Evolutionary conservation across 345 rosid genomes (phyloP).

Genomic region (Arabis alpina): DNA sequence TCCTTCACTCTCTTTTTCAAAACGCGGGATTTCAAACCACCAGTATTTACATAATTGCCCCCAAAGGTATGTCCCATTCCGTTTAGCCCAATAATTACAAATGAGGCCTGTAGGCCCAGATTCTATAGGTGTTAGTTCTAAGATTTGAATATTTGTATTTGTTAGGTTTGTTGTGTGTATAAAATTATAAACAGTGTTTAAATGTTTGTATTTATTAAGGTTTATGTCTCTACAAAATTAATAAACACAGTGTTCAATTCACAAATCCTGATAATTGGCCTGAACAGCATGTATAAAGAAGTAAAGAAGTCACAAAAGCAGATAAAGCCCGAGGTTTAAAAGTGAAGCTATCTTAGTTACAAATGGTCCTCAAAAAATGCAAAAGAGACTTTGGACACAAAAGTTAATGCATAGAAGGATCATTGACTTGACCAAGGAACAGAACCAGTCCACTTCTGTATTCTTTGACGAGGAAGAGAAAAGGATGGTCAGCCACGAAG

Average conservation of each 20-base stretch:
- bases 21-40: conserved; percentile 19
- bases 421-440: conserved; percentile 37
- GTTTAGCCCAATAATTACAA: no score
- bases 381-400: background rate
- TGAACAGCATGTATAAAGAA: no score
- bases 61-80: background rate
- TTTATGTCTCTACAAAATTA: no score
- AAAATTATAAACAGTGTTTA: no score
- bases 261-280: no score
- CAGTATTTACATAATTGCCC: conserved; percentile 19
- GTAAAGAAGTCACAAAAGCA: no score
- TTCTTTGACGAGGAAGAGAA: conserved; percentile 33
- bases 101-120: no score
- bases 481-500: conserved; percentile 39
- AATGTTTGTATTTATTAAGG: no score
- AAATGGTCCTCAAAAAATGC: background rate
- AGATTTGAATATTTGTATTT: no score
- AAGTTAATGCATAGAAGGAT: conserved; percentile 30
- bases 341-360: background rate
- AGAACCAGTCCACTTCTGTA: background rate
- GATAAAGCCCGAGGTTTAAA: background rate
- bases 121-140: no score
- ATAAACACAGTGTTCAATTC: no score
- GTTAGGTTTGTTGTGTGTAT: no score
- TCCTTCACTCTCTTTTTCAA: background rate